Percentiles rank a stretch among this genome's conserved stretches.
These are phyloP conservation scores for Capsella bursapastoris DNA, from an alignment of 345 rosid species.

Conservation along the genomic window DNA sequence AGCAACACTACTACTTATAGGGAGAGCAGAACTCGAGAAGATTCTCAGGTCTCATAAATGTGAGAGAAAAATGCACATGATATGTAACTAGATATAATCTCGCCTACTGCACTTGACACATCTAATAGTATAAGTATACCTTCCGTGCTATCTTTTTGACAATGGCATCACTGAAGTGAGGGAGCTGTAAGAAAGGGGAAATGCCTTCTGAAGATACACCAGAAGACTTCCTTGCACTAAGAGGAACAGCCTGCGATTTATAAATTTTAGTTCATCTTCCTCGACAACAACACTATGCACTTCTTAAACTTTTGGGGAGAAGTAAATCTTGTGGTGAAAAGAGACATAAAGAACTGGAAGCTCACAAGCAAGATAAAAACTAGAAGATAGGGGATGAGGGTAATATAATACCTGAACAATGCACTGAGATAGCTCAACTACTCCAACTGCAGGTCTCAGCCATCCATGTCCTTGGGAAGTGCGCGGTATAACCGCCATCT, in stretches of 20 bases:
- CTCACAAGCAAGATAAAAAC: conserved; percentile 7
- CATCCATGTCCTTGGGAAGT: conserved; percentile 95
- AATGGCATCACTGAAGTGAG: conserved; percentile 80
- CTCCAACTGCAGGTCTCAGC: conserved; percentile 97
- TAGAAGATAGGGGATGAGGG: conserved; percentile 12
- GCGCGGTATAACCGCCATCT: conserved; percentile 96
- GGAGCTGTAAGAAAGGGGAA: conserved; percentile 96
- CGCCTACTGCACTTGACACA: conserved; percentile 28
- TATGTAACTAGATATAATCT: background rate
- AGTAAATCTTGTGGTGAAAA: conserved; percentile 9
- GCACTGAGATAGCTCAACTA: conserved; percentile 95
- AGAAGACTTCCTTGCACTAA: conserved; percentile 85
- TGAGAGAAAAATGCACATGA: conserved; percentile 18
- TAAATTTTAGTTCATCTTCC: conserved; percentile 24
- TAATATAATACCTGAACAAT: conserved; percentile 75
- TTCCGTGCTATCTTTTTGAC: conserved; percentile 92
- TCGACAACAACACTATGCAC: conserved; percentile 24
- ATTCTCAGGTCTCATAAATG: background rate
- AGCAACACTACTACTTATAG: conserved; percentile 4
- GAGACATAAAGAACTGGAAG: conserved; percentile 9
- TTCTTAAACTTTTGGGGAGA: conserved; percentile 18
- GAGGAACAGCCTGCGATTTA: conserved; percentile 87
- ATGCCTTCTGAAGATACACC: conserved; percentile 90
- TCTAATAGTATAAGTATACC: conserved; percentile 49
- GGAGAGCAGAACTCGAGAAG: conserved; percentile 23